Evolutionary conservation across 1,284 basidiomycete genomes (phyloP).

Genomic region (Trametes sp.): DNA sequence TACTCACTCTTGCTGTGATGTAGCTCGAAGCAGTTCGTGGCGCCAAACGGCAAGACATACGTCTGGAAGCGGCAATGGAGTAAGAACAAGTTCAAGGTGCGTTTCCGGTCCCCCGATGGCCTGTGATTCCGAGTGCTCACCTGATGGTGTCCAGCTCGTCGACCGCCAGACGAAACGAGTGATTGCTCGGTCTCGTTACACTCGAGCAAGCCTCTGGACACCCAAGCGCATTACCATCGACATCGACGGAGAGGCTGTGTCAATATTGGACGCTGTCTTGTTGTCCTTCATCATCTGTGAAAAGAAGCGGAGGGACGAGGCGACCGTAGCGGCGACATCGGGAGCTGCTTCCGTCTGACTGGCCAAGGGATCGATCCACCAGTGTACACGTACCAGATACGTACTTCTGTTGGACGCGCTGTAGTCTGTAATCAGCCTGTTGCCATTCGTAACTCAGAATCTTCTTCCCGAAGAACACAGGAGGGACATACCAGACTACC

Average conservation of each 20-base stretch:
- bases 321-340: not conserved
- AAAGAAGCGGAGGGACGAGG: slow-evolving; percentile 4
- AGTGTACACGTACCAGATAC: no score
- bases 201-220: not conserved
- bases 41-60: slow-evolving; percentile 15
- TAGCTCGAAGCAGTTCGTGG: slow-evolving; percentile 9
- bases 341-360: not conserved
- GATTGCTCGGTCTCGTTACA: not conserved
- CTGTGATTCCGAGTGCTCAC: not conserved
- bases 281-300: slow-evolving; percentile 13
- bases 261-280: slow-evolving; percentile 5
- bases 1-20: not conserved
- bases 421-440: no score
- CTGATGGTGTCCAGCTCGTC: not conserved
- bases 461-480: no score
- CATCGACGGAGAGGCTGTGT: not conserved
- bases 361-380: no score
- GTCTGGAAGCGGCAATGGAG: slow-evolving; percentile 7
- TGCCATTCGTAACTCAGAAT: no score
- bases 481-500: no score
- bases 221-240: not conserved
- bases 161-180: not conserved
- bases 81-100: slow-evolving; percentile 6
- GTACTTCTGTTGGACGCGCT: no score
- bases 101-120: no score